phyloP scores from a whole-genome alignment of 2,329 filamentous ascomycete genomes.

The Tothia fuscella region DNA sequence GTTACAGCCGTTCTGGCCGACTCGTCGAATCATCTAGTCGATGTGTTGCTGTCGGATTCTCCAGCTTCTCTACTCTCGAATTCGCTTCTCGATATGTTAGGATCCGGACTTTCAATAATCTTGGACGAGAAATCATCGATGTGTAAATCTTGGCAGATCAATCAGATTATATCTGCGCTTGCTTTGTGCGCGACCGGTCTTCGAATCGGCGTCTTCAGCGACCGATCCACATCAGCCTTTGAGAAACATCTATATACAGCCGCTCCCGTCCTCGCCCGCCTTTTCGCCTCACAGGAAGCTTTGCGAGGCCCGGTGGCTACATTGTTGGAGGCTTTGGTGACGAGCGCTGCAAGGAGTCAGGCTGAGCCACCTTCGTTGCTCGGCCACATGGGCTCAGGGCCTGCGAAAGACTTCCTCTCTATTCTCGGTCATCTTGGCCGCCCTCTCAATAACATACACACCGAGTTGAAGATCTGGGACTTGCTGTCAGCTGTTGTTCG shows the following conservation, averaged over 20 bases:
- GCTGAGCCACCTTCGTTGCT: constrained; percentile 89
- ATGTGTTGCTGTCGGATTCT: constrained; percentile 61
- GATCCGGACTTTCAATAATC: constrained; percentile 39
- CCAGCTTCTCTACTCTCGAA: constrained; percentile 62
- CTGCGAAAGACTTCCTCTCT: constrained; percentile 73
- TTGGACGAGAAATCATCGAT: neutral
- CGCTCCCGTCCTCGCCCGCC: constrained; percentile 60
- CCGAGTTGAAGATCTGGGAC: constrained; percentile 65
- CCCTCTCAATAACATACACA: constrained; percentile 53
- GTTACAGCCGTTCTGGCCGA: constrained; percentile 54
- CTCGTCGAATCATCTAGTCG: constrained; percentile 63
- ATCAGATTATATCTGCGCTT: constrained; percentile 22
- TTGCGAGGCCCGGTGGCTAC: constrained; percentile 56
- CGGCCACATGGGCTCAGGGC: constrained; percentile 71
- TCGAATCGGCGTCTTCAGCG: constrained; percentile 54
- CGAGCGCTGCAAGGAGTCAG: constrained; percentile 47
- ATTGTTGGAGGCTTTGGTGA: constrained; percentile 62
- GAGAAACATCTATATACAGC: constrained; percentile 73
- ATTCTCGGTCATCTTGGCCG: constrained; percentile 66
- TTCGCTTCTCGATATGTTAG: constrained; percentile 60
- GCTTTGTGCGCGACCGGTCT: constrained; percentile 50
- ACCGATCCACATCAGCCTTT: constrained; percentile 55
- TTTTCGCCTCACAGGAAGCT: constrained; percentile 57
- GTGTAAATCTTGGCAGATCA: neutral
- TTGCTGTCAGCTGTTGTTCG: constrained; percentile 78